Base-by-base conservation (phyloP, 768 basidiomycete genomes). In the Naganishia kalamii region DNA sequence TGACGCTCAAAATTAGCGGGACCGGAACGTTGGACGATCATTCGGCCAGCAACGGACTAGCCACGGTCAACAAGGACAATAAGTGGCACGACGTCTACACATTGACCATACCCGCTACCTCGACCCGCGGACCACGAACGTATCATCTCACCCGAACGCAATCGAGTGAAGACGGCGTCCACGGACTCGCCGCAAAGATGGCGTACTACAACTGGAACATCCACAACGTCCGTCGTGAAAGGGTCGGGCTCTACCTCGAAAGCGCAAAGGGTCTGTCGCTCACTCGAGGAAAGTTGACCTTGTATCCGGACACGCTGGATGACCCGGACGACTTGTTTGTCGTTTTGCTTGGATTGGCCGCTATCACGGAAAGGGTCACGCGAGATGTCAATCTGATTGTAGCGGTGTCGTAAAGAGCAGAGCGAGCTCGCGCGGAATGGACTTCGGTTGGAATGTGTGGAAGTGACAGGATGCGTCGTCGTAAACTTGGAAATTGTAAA, bases 191-290 rank as follows among this genome's bases (percentile, higher is more conserved):
- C 32, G 33, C 19, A 6, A 54, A 54, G 35, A 32, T 54, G 6
- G 52, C 52, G 6, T 54, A 37, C 33, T 54, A 54, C 52, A 54
- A 54, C 33, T 54, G 35, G 33, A 19, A 37, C 1, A 54, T 54
- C 52, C 35, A 32, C 17, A 54, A 54, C 35, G 52, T 37, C 4
- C 52, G 52, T 3, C 2, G 25, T 11, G 52, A 54, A n/a, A 54
- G 13, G 11, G 52, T 54, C 33, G 52, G 52, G 3, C 52, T 54
- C 3, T 54, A 54, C 35, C 52, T 54, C 33, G 52, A 54, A 35
- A 54, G 40, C 21, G 8, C 33, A 6, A 54, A 54, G 15, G 33
- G 33, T 40, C 35, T 54, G n/a, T 54, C 52, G 1, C 33, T 54
- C 7, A 54, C 52, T n/a, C 23, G 52, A 54, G 52, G 52, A n/a